Base-by-base conservation (phyloP, 2,329 filamentous ascomycete species). In the Colletotrichum sp. region DNA sequence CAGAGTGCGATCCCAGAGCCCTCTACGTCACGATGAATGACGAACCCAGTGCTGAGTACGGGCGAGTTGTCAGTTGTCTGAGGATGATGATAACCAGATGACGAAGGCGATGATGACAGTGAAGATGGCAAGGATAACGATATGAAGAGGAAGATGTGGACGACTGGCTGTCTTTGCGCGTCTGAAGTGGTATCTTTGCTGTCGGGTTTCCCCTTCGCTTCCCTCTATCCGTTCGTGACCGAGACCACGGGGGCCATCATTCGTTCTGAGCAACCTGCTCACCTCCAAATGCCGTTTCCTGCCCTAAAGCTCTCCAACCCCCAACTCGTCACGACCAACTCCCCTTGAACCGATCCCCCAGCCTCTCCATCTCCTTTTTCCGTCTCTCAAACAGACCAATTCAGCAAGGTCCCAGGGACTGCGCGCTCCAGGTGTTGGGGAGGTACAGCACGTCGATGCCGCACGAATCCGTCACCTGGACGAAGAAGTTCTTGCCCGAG, bases 251-350 rank as follows among this genome's bases (percentile, higher is more conserved):
- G 8, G 18, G 18, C 18, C 43, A 52, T 52, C 0, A 52, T 4
- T 2, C n/a, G n/a, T 52, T 6, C 10, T 21, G 10, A 13, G 43
- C n/a, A 21, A 52, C 43, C 1, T 21, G 10, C 18, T 21, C 39
- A n/a, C n/a, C 2, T 52, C 2, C 43, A 3, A 13, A 52, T 13
- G 43, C n/a, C 10, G 0, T 1, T 21, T 13, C 0, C 10, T 52
- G 1, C 1, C 43, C 10, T 7, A 2, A 21, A 52, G 43, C 43
- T 12, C n/a, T 21, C n/a, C n/a, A 52, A 21, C 3, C 1, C 10
- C 43, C n/a, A 21, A 48, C 10, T 18, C 6, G 10, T 7, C 43
- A 48, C 10, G 9, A 12, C 43, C n/a, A 48, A 43, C 39, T 43
- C 18, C 36, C 36, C 4, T 39, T 39, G 0, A 18, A 39, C 14